A percentile compares a stretch with the other conserved stretches of the same genome.
Conservation (phyloP, 2,329 filamentous ascomycete species). For the Akanthomyces lecanii region DNA sequence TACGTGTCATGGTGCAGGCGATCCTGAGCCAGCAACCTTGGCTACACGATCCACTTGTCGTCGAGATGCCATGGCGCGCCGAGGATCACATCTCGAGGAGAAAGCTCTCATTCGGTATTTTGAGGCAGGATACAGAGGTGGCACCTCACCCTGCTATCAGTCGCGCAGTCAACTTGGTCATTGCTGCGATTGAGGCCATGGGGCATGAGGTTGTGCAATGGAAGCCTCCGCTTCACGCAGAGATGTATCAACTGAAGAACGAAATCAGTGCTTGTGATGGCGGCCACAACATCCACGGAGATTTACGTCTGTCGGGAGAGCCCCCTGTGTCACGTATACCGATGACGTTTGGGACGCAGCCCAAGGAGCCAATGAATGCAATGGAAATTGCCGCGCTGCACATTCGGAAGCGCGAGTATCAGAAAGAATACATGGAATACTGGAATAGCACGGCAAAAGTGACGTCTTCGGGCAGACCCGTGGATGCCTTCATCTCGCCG, state of each 20-base stretch:
- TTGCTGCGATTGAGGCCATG: neutral
- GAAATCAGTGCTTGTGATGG: neutral
- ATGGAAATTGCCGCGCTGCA: slow-evolving; percentile 2
- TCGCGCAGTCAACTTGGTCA: neutral
- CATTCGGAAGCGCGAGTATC: slow-evolving; percentile 5
- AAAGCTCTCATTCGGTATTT: neutral
- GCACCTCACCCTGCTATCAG: neutral
- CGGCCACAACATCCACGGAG: neutral
- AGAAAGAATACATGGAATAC: slow-evolving; percentile 13
- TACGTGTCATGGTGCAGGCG: neutral
- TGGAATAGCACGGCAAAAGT: slow-evolving; percentile 7
- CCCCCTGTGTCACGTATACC: neutral
- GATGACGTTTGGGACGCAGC: neutral
- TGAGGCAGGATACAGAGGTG: neutral
- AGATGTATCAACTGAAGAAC: neutral
- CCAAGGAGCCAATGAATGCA: neutral
- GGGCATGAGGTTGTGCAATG: neutral
- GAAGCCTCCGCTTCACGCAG: neutral
- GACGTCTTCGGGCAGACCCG: neutral
- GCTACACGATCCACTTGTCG: neutral
- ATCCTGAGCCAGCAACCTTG: neutral
- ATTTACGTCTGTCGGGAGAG: slow-evolving; percentile 3
- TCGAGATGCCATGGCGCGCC: neutral
- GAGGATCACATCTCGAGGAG: neutral
- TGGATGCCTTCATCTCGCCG: slow-evolving; percentile 36